These are phyloP conservation scores for Atkinsonella hypoxylon DNA, from an alignment of 2,329 filamentous ascomycete species.

Conservation along the genomic window DNA sequence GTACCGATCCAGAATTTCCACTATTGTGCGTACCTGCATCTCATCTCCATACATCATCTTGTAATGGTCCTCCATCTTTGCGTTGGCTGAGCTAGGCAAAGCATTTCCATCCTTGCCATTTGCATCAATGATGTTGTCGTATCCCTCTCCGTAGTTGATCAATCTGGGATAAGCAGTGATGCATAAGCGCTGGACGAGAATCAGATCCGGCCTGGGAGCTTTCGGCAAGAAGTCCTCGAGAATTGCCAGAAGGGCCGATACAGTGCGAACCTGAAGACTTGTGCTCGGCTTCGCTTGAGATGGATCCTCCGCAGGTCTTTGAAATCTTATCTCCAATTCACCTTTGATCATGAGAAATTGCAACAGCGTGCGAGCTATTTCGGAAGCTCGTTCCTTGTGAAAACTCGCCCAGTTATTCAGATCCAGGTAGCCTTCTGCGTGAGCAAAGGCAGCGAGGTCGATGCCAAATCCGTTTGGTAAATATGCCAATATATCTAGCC, in stretches of 20 bases:
- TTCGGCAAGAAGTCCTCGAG: constrained; percentile 58
- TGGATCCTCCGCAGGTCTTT: constrained; percentile 54
- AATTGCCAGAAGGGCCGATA: constrained; percentile 67
- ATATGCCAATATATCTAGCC: constrained; percentile 71
- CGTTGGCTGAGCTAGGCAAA: constrained; percentile 66
- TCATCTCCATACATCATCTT: constrained; percentile 96
- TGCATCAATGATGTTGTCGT: constrained; percentile 79
- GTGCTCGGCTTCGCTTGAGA: constrained; percentile 49
- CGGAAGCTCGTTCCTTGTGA: constrained; percentile 51
- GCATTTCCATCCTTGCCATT: constrained; percentile 75
- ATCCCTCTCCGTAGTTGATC: constrained; percentile 92
- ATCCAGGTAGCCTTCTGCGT: constrained; percentile 70
- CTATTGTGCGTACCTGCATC: constrained; percentile 72
- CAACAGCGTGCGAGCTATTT: constrained; percentile 59
- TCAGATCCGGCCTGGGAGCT: constrained; percentile 53
- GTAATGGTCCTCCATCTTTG: constrained; percentile 93
- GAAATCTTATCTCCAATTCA: constrained; percentile 63
- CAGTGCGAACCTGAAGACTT: constrained; percentile 73
- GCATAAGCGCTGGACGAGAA: constrained; percentile 72
- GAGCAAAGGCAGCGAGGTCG: constrained; percentile 75
- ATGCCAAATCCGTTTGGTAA: constrained; percentile 75
- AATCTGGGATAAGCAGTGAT: constrained; percentile 87
- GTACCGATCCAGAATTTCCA: constrained; percentile 73
- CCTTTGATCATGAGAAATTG: constrained; percentile 81
- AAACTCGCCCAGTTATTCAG: constrained; percentile 69